Evolutionary conservation across 2,329 filamentous ascomycete genomes (phyloP), one percentile per base, ranked within the genome.

Genomic region (Verticillium klebahnii): DNA sequence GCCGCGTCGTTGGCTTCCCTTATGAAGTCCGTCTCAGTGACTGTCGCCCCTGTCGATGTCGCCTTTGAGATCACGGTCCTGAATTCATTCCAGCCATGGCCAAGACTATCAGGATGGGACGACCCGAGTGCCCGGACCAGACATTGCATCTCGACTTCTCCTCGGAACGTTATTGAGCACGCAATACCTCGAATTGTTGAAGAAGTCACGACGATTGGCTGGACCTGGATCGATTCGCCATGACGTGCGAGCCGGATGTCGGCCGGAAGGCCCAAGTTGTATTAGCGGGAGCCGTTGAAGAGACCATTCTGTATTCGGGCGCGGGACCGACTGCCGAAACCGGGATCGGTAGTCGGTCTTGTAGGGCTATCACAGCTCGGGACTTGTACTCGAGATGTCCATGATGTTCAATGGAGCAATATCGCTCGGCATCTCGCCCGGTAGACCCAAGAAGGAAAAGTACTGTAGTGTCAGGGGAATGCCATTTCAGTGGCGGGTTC

Each of bases 281-380:
- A 14, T 19, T 60, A 37, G 54, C 36, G 5, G 12, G 19, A 56
- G n/a, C n/a, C 56, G 34, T 36, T 40, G 39, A 55, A 15, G 3
- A 2, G 19, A 32, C 52, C n/a, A 55, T 60, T 8, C 60, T 39
- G 5, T 1, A 45, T 63, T 50, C 11, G 23, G 55, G 15, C 8
- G 57, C 40, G 60, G 62, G 57, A 60, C 62, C 62, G 62, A 63
- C 60, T 63, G 45, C 60, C 62, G 62, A 60, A 8, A 3, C 19
- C 45, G n/a, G 45, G n/a, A 52, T 19, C 45, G 45, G 45, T 8
- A 52, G 45, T 25, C 45, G 45, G 45, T 23, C 45, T 3, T 19
- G 19, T 52, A 52, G 45, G 45, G 45, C 45, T 52, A 19, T 9
- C 8, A 25, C 11, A 12, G n/a, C 11, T 23, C 9, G 17, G 11